Base-by-base conservation (phyloP, 305 asterid genomes). In the Fraxinus xanthoxyloides region DNA sequence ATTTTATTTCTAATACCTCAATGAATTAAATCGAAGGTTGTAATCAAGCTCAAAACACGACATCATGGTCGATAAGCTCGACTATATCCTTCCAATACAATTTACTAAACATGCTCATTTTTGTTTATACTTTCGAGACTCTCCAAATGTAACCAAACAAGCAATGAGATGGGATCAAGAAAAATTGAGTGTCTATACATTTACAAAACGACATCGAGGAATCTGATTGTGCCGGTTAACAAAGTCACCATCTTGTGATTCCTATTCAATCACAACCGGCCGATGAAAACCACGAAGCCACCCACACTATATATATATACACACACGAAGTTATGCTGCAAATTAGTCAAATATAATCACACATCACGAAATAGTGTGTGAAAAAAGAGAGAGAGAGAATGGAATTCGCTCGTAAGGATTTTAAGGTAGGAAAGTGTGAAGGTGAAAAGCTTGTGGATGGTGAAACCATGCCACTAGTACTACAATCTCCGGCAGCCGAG, bases 351-450 rank as follows among this genome's bases (percentile, higher is more conserved):
- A 74, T 40, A 40, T 63, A 61, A 21, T 78, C 6, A 35, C 32
- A 3, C 13, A 79, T 85, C 72, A 12, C 1, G 13, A 74, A 24
- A 28, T 7, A 48, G n/a, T 9, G 19, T 79, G 59, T 12, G 38
- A 23, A 26, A 28, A 65, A 23, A 32, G 7, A 5, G 15, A 32
- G 4, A 5, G 15, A 35, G 75, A 69, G 70, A 77, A 92, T 92
- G 95, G 93, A 92, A 82, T 91, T 82, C 87, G 83, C 56, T n/a
- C 87, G 93, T 83, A 83, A 89, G 87, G 91, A 90, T 17, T 93
- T 93, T 84, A 90, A 89, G 91, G 97, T 91, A 8, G 98, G 98
- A 0, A 93, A 92, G 88, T 93, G 98, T 24, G 94, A 91, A 77
- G 97, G 98, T 5, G 94, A 91, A 75, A 93, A 87, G 85, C 79